Percentiles rank a stretch among this genome's conserved stretches.
These are phyloP conservation scores for Coemansia linderi DNA, from an alignment of 371 early-diverging fungal species.

Conservation along the genomic window DNA sequence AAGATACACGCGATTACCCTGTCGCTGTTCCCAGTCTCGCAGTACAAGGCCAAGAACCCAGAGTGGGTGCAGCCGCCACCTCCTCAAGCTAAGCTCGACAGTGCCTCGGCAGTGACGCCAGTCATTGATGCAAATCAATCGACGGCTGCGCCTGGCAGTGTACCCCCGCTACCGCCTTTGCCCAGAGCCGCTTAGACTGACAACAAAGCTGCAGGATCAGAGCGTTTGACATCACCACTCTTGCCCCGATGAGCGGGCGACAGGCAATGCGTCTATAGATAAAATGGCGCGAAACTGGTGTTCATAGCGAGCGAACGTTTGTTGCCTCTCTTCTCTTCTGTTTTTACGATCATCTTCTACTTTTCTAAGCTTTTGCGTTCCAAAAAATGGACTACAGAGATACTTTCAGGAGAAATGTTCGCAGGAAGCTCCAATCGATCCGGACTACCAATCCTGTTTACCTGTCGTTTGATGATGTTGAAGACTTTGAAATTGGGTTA, in stretches of 20 bases:
- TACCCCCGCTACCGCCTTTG: background rate
- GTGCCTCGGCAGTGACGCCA: background rate
- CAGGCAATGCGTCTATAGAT: background rate
- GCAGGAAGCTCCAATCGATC: background rate
- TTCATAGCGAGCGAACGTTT: background rate
- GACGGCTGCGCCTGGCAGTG: background rate
- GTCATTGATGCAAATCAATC: background rate
- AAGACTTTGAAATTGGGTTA: background rate
- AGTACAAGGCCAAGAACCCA: slow-evolving; percentile 2
- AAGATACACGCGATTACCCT: slow-evolving; percentile 60
- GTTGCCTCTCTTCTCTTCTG: background rate
- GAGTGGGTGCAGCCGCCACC: background rate
- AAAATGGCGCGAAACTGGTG: background rate
- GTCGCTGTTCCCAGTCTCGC: slow-evolving; percentile 15
- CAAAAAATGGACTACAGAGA: background rate
- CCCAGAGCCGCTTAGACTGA: background rate
- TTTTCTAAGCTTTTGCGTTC: too few species aligned
- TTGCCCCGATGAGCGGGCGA: too few species aligned
- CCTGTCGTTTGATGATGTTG: background rate
- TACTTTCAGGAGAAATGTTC: background rate
- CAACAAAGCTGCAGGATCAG: background rate
- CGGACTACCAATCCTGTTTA: background rate
- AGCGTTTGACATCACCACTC: too few species aligned
- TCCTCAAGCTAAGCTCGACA: background rate
- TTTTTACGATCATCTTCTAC: background rate